Evolutionary conservation across 768 basidiomycete genomes (phyloP), one percentile per base, ranked within the genome.

Genomic region (Xerocomus spinulosus): DNA sequence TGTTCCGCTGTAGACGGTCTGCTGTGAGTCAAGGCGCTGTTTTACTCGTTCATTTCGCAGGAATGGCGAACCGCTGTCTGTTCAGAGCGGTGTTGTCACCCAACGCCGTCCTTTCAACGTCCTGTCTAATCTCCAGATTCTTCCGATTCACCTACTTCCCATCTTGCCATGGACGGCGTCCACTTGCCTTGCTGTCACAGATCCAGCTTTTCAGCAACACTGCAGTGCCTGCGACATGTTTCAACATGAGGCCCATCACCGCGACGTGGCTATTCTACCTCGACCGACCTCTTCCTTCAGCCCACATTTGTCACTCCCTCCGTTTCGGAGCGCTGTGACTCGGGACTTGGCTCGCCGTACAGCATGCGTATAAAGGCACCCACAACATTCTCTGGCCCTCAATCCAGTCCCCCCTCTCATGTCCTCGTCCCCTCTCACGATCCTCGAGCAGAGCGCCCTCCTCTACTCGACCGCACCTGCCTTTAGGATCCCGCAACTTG

Each of bases 401-500:
- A 44, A 46, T 36, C 23, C 48, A 43, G 25, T 14, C 35, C 44
- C 51, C 45, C 46, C 45, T 38, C 54, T 34, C 54, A 67, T 67
- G 65, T 15, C 49, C 42, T 35, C 62, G 33, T 77, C 82, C 28
- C 86, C 87, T 63, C 77, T 88, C 21, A 77, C 81, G 28, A 70
- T 84, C 53, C 76, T 87, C 52, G 73, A 83, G 49, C 67, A 75
- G 38, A 78, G 75, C 52, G 75, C 81, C n/a, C 54, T 70, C 40
- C 71, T 64, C 48, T 73, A 73, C 59, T 71, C 82, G 15, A 67
- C 71, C 23, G 65, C 73, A 2, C 71, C 78, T 33, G 81, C 78
- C 54, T 88, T 87, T 71, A 77, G 75, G 61, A 66, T 80, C 33
- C 85, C 87, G 17, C 69, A 68, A 53, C 53, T 73, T 18, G 72